A percentile compares a stretch with the other conserved stretches of the same genome.
phyloP scores from a whole-genome alignment of 257 asterid genomes.

The Primulina eburnea region DNA sequence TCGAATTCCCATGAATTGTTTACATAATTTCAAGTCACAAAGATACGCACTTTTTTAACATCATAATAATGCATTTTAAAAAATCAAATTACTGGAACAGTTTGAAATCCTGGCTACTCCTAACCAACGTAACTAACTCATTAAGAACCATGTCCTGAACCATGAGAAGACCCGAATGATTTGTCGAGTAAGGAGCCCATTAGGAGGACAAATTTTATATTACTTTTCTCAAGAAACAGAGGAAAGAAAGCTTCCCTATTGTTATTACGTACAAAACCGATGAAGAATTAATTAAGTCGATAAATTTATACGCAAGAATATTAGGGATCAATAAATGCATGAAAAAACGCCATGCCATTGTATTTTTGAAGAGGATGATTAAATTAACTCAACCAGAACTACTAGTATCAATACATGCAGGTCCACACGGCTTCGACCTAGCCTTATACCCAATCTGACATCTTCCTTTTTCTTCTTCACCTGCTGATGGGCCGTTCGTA shows the following conservation, averaged over 20 bases:
- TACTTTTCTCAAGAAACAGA: neutral
- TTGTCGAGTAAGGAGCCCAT: neutral
- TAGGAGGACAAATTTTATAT: no score
- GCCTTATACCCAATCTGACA: conserved; percentile 27
- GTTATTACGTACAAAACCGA: conserved; percentile 25
- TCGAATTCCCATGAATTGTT: no score
- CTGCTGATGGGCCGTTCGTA: conserved; percentile 17
- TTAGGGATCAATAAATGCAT: conserved; percentile 28
- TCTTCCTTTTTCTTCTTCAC: neutral
- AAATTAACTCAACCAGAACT: conserved; percentile 1
- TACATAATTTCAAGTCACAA: no score
- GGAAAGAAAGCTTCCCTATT: conserved; percentile 27
- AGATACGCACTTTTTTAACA: neutral
- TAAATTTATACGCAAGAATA: conserved; percentile 24
- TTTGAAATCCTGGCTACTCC: neutral
- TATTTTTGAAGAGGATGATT: conserved; percentile 1
- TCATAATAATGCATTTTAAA: neutral
- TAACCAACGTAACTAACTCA: neutral
- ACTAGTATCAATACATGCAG: conserved; percentile 15
- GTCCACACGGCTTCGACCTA: conserved; percentile 35
- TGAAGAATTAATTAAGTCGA: conserved; percentile 17
- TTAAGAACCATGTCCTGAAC: neutral
- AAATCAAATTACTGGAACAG: neutral
- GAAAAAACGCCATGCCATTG: conserved; percentile 34
- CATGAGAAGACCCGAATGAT: neutral